Evolutionary conservation across 805 yeast species (phyloP), one percentile per base, ranked within the genome.

Genomic region (Candida maesae): DNA sequence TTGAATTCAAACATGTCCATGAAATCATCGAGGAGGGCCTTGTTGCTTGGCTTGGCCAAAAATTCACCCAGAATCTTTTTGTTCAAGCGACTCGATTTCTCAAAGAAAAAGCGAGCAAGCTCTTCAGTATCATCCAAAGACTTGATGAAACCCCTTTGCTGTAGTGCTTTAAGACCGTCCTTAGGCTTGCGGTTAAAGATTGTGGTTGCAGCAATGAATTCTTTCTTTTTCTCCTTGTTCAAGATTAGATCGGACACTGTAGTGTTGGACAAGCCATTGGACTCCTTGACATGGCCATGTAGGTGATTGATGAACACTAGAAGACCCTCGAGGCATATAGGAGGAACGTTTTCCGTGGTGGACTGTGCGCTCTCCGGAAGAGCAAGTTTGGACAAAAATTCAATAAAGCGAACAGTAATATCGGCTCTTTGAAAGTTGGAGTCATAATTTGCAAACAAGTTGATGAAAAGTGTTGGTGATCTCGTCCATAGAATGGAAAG

Each of bases 351-450:
- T 29, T 84, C 86, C 0, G 96, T 85, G 0, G 95, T 81, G 52
- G 74, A 68, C 9, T 72, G 53, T 0, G 97, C 95, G 10, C 91
- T 76, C 56, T 89, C 95, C 0, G 98, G 95, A 33, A 87, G 73
- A 0, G 97, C 81, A 24, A 89, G 67, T 38, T 83, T 76, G 39
- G 95, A 79, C 39, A 93, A 69, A 34, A 83, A 76, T 34, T 83
- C 83, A 31, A 93, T 60, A 20, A 86, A 65, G 28, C 78, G 75
- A 17, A 74, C 73, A 13, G 91, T 73, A 41, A 95, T 64, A 58
- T 93, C 96, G 2, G 82, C 73, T 50, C 91, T 78, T 45, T 88
- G 95, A 49, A 88, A 80, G 56, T 88, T 91, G 63, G 98, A 91
- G 60, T 93, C 99, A 59, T 80, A 93, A 42, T 81, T 81, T 41